Conservation (phyloP, 805 yeast species). For the Starmerella scarabaei region DNA sequence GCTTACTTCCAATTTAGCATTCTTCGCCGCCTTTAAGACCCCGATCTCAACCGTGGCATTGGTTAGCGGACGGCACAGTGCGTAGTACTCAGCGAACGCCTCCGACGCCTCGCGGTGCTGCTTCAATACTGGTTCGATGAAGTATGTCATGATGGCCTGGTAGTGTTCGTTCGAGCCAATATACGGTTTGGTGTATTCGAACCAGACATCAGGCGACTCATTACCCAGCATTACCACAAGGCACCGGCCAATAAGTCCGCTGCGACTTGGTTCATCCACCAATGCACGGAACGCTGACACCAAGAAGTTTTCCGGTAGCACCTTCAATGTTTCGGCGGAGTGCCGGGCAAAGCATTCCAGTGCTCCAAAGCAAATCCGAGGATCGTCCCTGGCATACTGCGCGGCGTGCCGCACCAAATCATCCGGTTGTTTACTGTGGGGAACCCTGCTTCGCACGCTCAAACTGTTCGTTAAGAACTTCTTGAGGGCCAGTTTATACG, state of each 20-base stretch:
- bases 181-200: neutral
- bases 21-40: slow-evolving; percentile 12
- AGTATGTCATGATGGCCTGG: slow-evolving; percentile 12
- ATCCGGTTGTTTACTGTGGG: neutral
- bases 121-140: slow-evolving; percentile 15
- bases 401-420: slow-evolving; percentile 2
- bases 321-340: too few species aligned
- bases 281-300: slow-evolving; percentile 1
- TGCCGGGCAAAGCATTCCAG: slow-evolving; percentile 9
- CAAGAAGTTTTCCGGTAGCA: slow-evolving; percentile 5
- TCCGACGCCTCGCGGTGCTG: neutral
- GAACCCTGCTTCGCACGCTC: neutral
- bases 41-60: slow-evolving; percentile 11
- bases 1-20: slow-evolving; percentile 15
- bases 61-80: slow-evolving; percentile 3
- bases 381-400: slow-evolving; percentile 2
- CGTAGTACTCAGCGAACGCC: slow-evolving; percentile 4
- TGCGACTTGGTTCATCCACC: slow-evolving; percentile 4
- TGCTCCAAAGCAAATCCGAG: slow-evolving; percentile 8
- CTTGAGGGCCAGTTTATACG: slow-evolving; percentile 4
- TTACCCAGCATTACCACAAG: slow-evolving; percentile 9
- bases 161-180: neutral
- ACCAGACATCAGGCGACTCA: slow-evolving; percentile 6
- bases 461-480: slow-evolving; percentile 3
- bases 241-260: slow-evolving; percentile 12